phyloP scores from a whole-genome alignment of 2,329 filamentous ascomycete genomes.

The Cercospora janseana region DNA sequence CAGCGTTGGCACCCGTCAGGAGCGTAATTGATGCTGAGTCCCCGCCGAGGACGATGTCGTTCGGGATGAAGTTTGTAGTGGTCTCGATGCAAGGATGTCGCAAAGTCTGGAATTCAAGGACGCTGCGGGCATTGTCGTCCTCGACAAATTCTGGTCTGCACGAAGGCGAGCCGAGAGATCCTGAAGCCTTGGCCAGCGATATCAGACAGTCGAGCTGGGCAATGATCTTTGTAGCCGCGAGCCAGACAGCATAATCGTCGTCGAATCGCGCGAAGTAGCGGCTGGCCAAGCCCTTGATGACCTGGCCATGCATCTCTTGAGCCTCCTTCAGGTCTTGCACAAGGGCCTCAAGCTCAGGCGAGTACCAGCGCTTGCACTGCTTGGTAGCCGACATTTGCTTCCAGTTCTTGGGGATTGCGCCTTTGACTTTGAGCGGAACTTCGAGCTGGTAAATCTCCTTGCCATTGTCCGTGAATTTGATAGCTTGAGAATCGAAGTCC shows the following conservation, averaged over 20 bases:
- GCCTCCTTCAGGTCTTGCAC: conserved; percentile 89
- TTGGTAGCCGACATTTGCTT: conserved; percentile 94
- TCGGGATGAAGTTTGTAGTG: conserved; percentile 91
- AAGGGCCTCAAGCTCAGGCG: conserved; percentile 73
- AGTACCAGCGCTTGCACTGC: conserved; percentile 91
- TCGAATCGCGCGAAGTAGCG: conserved; percentile 89
- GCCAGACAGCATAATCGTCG: conserved; percentile 78
- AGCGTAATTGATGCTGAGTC: conserved; percentile 78
- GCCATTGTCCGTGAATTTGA: conserved; percentile 67
- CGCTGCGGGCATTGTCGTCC: conserved; percentile 65
- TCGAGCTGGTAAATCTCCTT: conserved; percentile 98
- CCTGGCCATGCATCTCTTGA: conserved; percentile 88
- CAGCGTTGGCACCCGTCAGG: conserved; percentile 92
- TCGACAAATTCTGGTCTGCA: conserved; percentile 89
- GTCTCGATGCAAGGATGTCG: conserved; percentile 93
- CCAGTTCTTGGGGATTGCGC: conserved; percentile 73
- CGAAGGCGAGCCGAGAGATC: conserved; percentile 77
- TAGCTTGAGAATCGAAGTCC: conserved; percentile 68
- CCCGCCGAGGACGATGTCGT: conserved; percentile 85
- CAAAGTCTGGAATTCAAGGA: conserved; percentile 88
- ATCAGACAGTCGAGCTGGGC: conserved; percentile 93
- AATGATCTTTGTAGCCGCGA: conserved; percentile 83
- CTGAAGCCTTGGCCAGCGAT: conserved; percentile 84
- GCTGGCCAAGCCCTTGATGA: conserved; percentile 79
- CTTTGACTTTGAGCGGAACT: conserved; percentile 78